phyloP scores from a whole-genome alignment of 768 basidiomycete species.

The Leccinellum luteum region DNA sequence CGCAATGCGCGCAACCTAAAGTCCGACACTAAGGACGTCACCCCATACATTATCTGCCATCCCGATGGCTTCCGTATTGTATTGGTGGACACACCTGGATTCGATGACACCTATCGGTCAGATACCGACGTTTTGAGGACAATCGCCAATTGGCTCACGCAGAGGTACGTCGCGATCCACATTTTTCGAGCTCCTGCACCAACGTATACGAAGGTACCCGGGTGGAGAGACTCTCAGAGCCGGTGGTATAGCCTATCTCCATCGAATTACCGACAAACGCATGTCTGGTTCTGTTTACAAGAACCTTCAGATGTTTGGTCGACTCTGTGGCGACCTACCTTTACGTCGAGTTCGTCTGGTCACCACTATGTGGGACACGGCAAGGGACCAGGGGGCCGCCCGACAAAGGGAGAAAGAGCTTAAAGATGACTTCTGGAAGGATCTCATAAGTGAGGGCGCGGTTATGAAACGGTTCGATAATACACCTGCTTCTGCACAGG shows the following conservation, averaged over 20 bases:
- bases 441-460: slow-evolving; percentile 5
- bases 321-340: slow-evolving; percentile 33
- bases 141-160: slow-evolving; percentile 18
- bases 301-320: slow-evolving; percentile 34
- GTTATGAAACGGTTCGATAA: not conserved
- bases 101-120: slow-evolving; percentile 18
- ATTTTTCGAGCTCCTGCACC: not conserved
- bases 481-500: not conserved
- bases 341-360: slow-evolving; percentile 31
- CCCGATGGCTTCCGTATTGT: not conserved
- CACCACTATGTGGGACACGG: slow-evolving; percentile 39
- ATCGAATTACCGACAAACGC: slow-evolving; percentile 35
- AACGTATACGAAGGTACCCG: slow-evolving; percentile 7
- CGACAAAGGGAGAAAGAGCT: slow-evolving; percentile 25
- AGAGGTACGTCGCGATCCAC: slow-evolving; percentile 9
- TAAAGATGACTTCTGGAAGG: slow-evolving; percentile 22
- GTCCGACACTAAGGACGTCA: slow-evolving; percentile 13
- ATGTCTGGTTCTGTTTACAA: slow-evolving; percentile 30
- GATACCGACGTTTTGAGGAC: slow-evolving; percentile 10
- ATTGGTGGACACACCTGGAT: slow-evolving; percentile 21
- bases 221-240: slow-evolving; percentile 5
- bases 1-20: not conserved
- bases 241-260: slow-evolving; percentile 34
- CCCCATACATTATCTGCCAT: not conserved
- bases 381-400: slow-evolving; percentile 7